These are phyloP conservation scores for Talaromyces sp. DNA, from an alignment of 2,329 filamentous ascomycete species.

Conservation along the genomic window DNA sequence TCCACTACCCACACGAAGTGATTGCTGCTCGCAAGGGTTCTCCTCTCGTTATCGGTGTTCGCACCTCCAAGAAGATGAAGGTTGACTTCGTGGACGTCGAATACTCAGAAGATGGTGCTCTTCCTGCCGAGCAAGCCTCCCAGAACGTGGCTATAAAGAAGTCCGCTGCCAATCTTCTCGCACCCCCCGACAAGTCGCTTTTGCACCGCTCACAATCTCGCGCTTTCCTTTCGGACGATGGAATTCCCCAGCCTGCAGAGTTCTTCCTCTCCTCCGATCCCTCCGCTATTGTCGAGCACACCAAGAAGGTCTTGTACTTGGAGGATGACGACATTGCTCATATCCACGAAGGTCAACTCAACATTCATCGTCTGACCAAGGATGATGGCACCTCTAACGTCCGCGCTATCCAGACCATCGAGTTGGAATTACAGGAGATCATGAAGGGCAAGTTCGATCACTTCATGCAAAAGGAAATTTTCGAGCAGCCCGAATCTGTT, in stretches of 20 bases:
- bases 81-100: conserved; percentile 99
- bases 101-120: conserved; percentile 82
- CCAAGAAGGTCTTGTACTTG: conserved; percentile 99
- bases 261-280: conserved; percentile 99
- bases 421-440: conserved; percentile 98
- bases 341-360: conserved; percentile 97
- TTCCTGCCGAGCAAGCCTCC: conserved; percentile 89
- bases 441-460: conserved; percentile 99
- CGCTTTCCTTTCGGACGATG: conserved; percentile 98
- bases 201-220: conserved; percentile 97
- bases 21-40: conserved; percentile 98
- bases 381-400: conserved; percentile 95
- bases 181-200: conserved; percentile 93
- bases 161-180: conserved; percentile 68
- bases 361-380: conserved; percentile 98
- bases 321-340: conserved; percentile 99
- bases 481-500: conserved; percentile 98
- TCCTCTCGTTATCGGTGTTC: conserved; percentile 92
- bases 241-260: conserved; percentile 94
- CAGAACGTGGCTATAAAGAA: conserved; percentile 98
- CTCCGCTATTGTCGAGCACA: conserved; percentile 98
- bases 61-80: conserved; percentile 99
- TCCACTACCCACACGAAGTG: conserved; percentile 97
- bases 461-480: conserved; percentile 99
- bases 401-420: conserved; percentile 95